These are phyloP conservation scores for Tetrapyrgos nigripes DNA, from an alignment of 1,284 basidiomycete genomes.

Conservation along the genomic window DNA sequence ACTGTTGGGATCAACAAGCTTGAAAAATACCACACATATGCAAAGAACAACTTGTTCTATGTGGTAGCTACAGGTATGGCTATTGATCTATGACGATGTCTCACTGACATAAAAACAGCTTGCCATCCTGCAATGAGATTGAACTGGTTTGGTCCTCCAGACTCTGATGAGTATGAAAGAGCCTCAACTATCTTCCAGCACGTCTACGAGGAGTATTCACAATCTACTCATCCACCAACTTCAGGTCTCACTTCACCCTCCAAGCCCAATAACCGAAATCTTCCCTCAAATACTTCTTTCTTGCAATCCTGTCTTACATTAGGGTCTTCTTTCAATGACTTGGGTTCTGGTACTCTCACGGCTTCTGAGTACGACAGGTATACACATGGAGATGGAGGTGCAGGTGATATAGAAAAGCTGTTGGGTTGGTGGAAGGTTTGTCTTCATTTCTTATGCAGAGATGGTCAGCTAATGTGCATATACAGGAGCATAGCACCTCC, in stretches of 20 bases:
- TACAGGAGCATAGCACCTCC: constrained; percentile 1
- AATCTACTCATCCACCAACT: background rate
- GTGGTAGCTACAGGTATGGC: constrained; percentile 20
- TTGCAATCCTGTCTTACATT: too few species aligned
- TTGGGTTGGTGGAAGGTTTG: constrained; percentile 26
- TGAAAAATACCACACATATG: constrained; percentile 16
- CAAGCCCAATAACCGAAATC: too few species aligned
- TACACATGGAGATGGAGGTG: constrained; percentile 14
- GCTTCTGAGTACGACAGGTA: constrained; percentile 13
- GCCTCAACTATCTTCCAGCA: constrained; percentile 11
- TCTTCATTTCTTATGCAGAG: background rate
- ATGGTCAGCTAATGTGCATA: background rate
- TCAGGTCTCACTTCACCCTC: background rate
- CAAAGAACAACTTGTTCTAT: constrained; percentile 16
- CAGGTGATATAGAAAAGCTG: background rate
- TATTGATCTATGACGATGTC: too few species aligned
- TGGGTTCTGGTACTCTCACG: too few species aligned
- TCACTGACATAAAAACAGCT: constrained; percentile 19
- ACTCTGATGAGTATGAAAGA: constrained; percentile 1
- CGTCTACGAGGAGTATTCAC: constrained; percentile 12
- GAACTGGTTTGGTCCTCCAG: constrained; percentile 22
- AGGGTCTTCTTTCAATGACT: too few species aligned
- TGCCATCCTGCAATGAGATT: constrained; percentile 22
- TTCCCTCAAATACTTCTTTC: background rate
- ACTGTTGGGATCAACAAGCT: constrained; percentile 18